phyloP scores from a whole-genome alignment of 805 yeast genomes.

The Cyberlindnera veronae region DNA sequence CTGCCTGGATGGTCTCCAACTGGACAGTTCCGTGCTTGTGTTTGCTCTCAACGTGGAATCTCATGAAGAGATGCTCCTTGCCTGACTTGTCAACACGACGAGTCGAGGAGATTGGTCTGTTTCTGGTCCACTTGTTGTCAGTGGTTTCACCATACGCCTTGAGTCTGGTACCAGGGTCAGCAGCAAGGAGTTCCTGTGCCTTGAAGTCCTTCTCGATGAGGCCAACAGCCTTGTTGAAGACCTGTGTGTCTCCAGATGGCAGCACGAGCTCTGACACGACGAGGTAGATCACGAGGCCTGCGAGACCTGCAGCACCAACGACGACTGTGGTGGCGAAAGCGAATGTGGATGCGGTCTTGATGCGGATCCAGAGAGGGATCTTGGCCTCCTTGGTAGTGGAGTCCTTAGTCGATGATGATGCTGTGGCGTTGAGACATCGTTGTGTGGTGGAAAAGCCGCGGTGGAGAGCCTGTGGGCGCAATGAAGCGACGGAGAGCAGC shows the following conservation, averaged over 20 bases:
- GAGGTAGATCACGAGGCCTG: slow-evolving; percentile 66
- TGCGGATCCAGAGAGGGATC: slow-evolving; percentile 42
- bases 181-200: slow-evolving; percentile 53
- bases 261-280: slow-evolving; percentile 76
- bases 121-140: slow-evolving; percentile 79
- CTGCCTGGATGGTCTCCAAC: slow-evolving; percentile 72
- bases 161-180: slow-evolving; percentile 49
- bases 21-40: slow-evolving; percentile 64
- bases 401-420: slow-evolving; percentile 4
- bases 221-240: slow-evolving; percentile 82
- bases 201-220: slow-evolving; percentile 64
- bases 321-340: slow-evolving; percentile 59
- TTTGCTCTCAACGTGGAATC: slow-evolving; percentile 79
- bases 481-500: neutral
- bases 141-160: slow-evolving; percentile 80
- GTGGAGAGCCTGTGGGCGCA: slow-evolving; percentile 4
- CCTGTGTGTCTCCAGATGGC: slow-evolving; percentile 88
- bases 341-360: slow-evolving; percentile 58
- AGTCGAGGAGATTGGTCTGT: slow-evolving; percentile 74
- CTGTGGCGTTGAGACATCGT: slow-evolving; percentile 4
- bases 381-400: slow-evolving; percentile 19
- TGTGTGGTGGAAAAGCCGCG: slow-evolving; percentile 8
- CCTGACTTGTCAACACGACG: slow-evolving; percentile 71
- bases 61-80: slow-evolving; percentile 76
- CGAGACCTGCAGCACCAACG: slow-evolving; percentile 64